Conservation (phyloP, 2,329 filamentous ascomycete species). For the Apiospora sp. region DNA sequence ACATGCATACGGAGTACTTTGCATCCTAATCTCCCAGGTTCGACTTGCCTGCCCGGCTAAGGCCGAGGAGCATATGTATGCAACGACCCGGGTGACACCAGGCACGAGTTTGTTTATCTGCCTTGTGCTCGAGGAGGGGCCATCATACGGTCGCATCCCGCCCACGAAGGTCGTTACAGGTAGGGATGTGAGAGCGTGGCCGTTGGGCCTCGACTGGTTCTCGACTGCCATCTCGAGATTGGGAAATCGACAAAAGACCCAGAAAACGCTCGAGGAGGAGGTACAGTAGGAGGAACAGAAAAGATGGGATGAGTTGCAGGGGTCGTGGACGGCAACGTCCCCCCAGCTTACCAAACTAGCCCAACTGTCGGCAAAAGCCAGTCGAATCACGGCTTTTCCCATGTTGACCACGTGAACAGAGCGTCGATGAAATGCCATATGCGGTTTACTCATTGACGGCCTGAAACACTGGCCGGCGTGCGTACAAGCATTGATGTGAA, state of each 20-base stretch:
- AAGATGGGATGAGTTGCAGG: conserved; percentile 12
- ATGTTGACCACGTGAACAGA: neutral
- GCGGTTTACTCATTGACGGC: neutral
- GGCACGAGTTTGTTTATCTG: neutral
- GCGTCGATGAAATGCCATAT: conserved; percentile 12
- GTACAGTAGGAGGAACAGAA: conserved; percentile 21
- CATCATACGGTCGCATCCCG: conserved; percentile 14
- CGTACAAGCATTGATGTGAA: neutral
- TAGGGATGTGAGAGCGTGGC: neutral
- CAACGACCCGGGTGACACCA: neutral
- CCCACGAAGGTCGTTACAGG: neutral
- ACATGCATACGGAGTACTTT: neutral
- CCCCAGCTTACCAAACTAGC: conserved; percentile 9
- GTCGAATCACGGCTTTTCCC: conserved; percentile 18
- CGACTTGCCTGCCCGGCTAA: neutral
- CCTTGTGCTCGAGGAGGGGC: neutral
- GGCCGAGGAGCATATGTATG: neutral
- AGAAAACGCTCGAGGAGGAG: conserved; percentile 25
- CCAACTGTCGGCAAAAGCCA: conserved; percentile 9
- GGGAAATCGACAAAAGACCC: conserved; percentile 28
- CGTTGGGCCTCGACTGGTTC: neutral
- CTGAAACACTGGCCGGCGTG: conserved; percentile 5
- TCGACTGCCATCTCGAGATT: neutral
- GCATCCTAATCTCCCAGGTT: neutral
- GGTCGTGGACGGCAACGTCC: conserved; percentile 4